Evolutionary conservation across 371 early-diverging fungal genomes (phyloP), one percentile per base, ranked within the genome.

Genomic region (Rhizopus sp.): DNA sequence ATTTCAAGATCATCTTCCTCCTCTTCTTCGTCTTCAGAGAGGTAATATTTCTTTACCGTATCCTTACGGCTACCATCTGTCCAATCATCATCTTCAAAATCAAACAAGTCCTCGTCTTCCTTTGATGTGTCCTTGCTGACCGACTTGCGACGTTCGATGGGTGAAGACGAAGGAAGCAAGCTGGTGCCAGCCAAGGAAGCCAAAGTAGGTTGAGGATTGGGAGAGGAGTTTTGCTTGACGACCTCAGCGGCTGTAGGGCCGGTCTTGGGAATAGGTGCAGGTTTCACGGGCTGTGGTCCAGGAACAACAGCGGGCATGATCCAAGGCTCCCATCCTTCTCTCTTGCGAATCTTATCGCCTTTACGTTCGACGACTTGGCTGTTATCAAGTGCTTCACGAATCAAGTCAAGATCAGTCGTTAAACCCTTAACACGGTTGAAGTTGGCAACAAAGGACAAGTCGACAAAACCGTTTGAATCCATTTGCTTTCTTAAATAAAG

Each of bases 401-500:
- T 81, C 32, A 90, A 59, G 3, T 70, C 69, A 41, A 80, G 33
- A 57, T 90, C 89, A 16, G 83, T 77, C 2, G 90, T 83, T 33
- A 91, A 72, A 7, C 77, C 70, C 72, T 87, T 90, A 51, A 97
- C 85, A 33, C 97, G 89, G 70, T 93, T 93, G 71, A 97, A 97
- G 57, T 83, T 83, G 39, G 91, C 86, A 54, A 97, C 66, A 4
- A 93, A 69, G 5, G 73, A 67, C 31, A 96, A 53, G 15, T 85
- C 81, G 13, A 95, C 91, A 59, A 72, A 93, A 33, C 94, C 95
- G 57, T 90, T 80, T 1, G 71, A 53, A 55, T 92, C 85, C 96
- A 97, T 97, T 71, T 85, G 93, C 32, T 81, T 78, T 50, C 98
- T 90, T 80, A 97, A 91, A 69, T 84, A 96, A 15, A 95, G 76